A percentile compares a stretch with the other conserved stretches of the same genome.
phyloP scores from a whole-genome alignment of 208 protist species.

The Leishmania tarentolae region DNA sequence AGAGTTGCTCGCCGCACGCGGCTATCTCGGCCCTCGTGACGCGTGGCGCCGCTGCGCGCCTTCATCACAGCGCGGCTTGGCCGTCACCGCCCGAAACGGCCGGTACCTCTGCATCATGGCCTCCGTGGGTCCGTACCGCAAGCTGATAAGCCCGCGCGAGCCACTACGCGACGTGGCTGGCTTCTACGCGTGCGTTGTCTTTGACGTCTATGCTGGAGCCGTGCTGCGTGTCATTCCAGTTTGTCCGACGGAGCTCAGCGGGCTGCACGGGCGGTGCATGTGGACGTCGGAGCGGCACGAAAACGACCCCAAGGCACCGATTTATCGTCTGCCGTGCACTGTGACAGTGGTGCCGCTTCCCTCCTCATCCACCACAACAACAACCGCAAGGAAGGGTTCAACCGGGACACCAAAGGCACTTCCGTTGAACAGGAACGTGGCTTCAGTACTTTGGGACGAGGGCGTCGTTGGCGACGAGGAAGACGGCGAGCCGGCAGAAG shows the following conservation, averaged over 20 bases:
- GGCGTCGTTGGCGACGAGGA: slow-evolving; percentile 7
- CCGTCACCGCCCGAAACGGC: slow-evolving; percentile 60
- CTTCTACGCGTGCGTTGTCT: slow-evolving; percentile 69
- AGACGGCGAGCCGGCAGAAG: slow-evolving; percentile 23
- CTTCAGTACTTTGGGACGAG: background rate
- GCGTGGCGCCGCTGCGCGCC: slow-evolving; percentile 30
- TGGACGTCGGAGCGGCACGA: slow-evolving; percentile 39
- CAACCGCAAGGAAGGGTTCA: background rate
- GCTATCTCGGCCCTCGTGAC: slow-evolving; percentile 23
- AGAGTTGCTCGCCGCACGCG: slow-evolving; percentile 23
- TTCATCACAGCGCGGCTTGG: slow-evolving; percentile 30
- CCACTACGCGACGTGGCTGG: slow-evolving; percentile 53
- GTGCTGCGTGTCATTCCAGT: slow-evolving; percentile 75
- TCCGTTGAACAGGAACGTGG: background rate
- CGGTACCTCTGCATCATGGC: slow-evolving; percentile 77
- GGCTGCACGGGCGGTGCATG: slow-evolving; percentile 30
- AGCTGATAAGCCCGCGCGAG: slow-evolving; percentile 32
- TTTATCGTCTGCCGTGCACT: slow-evolving; percentile 62
- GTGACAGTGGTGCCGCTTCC: slow-evolving; percentile 40
- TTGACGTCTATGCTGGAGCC: slow-evolving; percentile 63
- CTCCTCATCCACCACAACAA: background rate
- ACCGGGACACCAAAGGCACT: slow-evolving; percentile 4
- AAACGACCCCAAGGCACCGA: slow-evolving; percentile 41
- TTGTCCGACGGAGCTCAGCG: slow-evolving; percentile 46
- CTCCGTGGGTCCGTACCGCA: slow-evolving; percentile 64